phyloP scores from a whole-genome alignment of 352 stramenopile genomes.

The Phytophthora pinifolia region DNA sequence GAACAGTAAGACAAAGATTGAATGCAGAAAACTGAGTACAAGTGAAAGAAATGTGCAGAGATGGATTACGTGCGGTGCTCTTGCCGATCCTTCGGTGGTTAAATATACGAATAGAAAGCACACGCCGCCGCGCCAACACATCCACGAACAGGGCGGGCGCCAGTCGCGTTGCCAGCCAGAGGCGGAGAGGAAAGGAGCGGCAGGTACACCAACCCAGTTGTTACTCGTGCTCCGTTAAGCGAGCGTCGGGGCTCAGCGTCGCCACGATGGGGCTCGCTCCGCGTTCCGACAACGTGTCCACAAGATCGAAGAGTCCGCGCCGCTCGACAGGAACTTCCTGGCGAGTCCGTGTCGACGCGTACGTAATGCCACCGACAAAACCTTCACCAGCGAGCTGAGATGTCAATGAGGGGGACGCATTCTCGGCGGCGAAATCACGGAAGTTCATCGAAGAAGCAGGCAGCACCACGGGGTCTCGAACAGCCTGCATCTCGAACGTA shows the following conservation, averaged over 20 bases:
- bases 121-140: slow-evolving; percentile 12
- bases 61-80: slow-evolving; percentile 27
- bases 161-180: slow-evolving; percentile 14
- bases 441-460: slow-evolving; percentile 24
- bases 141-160: slow-evolving; percentile 10
- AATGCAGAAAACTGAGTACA: no score
- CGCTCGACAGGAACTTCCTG: slow-evolving; percentile 12
- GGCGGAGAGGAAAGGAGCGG: slow-evolving; percentile 19
- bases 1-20: no score
- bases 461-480: slow-evolving; percentile 21
- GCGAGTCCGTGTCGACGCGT: slow-evolving; percentile 7
- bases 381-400: slow-evolving; percentile 29
- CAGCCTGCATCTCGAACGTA: slow-evolving; percentile 26
- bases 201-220: slow-evolving; percentile 18
- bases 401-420: slow-evolving; percentile 34
- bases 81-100: slow-evolving; percentile 35
- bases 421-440: slow-evolving; percentile 31
- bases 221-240: slow-evolving; percentile 25
- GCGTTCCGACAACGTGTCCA: slow-evolving; percentile 31
- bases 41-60: slow-evolving; percentile 27
- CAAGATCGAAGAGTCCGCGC: slow-evolving; percentile 33
- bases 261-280: slow-evolving; percentile 25
- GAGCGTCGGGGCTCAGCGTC: slow-evolving; percentile 10
- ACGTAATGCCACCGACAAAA: slow-evolving; percentile 1
- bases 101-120: slow-evolving; percentile 53